Conservation (phyloP, 257 asterid species). For the Przewalskia tangutica region DNA sequence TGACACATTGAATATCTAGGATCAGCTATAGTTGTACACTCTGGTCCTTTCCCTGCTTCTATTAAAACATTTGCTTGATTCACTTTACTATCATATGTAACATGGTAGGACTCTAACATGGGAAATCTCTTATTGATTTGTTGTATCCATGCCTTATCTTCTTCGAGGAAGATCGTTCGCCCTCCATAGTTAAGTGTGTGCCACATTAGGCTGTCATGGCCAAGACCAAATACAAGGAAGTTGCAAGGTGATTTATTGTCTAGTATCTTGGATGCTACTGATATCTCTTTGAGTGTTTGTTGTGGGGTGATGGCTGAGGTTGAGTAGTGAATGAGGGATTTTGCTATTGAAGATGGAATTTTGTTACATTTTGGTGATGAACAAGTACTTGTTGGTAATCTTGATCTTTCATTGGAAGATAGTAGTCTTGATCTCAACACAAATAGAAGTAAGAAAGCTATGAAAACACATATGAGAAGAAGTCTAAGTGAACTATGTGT, state of each 20-base stretch:
- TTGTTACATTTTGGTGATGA: conserved; percentile 40
- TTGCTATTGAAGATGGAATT: conserved; percentile 50
- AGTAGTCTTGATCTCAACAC: not conserved
- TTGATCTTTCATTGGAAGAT: not conserved
- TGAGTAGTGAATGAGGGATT: conserved; percentile 64
- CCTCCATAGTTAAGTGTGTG: conserved; percentile 74
- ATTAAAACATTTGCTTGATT: conserved; percentile 45
- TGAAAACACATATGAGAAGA: conserved; percentile 8
- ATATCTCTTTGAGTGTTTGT: conserved; percentile 67
- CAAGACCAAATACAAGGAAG: conserved; percentile 75
- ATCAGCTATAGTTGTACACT: conserved; percentile 47
- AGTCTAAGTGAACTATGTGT: conserved; percentile 6
- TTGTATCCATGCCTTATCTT: conserved; percentile 66
- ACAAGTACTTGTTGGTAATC: not conserved
- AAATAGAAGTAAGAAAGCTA: conserved; percentile 10
- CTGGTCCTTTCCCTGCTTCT: conserved; percentile 61
- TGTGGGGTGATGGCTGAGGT: conserved; percentile 74
- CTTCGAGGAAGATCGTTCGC: conserved; percentile 67
- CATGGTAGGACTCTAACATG: conserved; percentile 61
- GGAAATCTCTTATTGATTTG: conserved; percentile 64
- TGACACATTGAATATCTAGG: conserved; percentile 70
- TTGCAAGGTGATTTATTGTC: conserved; percentile 62
- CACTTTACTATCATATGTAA: conserved; percentile 49
- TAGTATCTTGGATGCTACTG: conserved; percentile 43
- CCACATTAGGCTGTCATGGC: conserved; percentile 96